Conservation (phyloP, 306 rosid genomes). For the Styphnolobium japonicum region DNA sequence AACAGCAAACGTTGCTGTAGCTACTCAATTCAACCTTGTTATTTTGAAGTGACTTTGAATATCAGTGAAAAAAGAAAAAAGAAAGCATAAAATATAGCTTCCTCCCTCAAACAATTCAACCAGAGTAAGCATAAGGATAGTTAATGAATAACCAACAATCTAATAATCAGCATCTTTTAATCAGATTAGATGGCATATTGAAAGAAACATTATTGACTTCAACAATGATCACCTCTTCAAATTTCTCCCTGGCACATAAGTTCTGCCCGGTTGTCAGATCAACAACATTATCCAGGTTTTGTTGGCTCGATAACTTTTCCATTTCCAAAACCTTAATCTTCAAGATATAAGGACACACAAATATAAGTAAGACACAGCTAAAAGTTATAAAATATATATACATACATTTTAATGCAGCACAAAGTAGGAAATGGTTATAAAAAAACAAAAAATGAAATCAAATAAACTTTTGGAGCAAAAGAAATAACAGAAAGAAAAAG, state of each 20-base stretch:
- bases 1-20: not conserved
- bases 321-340: conserved; percentile 77
- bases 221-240: conserved; percentile 59
- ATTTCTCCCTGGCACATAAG: conserved; percentile 57
- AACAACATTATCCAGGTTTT: conserved; percentile 66
- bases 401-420: conserved; percentile 21
- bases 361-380: not conserved
- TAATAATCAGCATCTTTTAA: not conserved
- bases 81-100: not conserved
- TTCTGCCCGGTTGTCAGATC: conserved; percentile 77
- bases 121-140: not conserved
- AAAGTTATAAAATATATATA: not conserved
- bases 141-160: conserved; percentile 4
- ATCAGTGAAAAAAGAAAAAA: not conserved
- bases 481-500: not conserved
- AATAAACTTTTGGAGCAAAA: not conserved
- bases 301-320: conserved; percentile 80
- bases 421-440: conserved; percentile 3
- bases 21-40: conserved; percentile 3
- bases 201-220: conserved; percentile 7
- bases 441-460: conserved; percentile 8
- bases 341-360: conserved; percentile 9
- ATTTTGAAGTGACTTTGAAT: not conserved
- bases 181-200: conserved; percentile 1
- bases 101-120: conserved; percentile 8